A percentile compares a stretch with the other conserved stretches of the same genome.
phyloP scores from a whole-genome alignment of 805 yeast species.

The Nakazawaea ishiwadae region DNA sequence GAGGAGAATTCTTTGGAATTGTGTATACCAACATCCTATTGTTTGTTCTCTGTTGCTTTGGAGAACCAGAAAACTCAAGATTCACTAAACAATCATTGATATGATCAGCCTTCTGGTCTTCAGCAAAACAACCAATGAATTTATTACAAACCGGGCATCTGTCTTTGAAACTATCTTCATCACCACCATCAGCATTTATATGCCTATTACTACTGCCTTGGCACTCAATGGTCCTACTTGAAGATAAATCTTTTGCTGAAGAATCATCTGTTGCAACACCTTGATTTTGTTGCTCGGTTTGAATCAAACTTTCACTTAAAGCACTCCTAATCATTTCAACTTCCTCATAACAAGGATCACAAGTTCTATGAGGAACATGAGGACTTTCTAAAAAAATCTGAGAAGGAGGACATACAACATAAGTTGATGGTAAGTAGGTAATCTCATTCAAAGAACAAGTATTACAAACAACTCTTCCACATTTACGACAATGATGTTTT shows the following conservation, averaged over 20 bases:
- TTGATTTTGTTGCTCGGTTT: neutral
- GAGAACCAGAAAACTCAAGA: slow-evolving; percentile 62
- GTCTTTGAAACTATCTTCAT: slow-evolving; percentile 25
- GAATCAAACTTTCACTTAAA: slow-evolving; percentile 20
- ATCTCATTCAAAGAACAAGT: slow-evolving; percentile 52
- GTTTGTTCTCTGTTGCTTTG: slow-evolving; percentile 47
- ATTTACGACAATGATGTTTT: slow-evolving; percentile 78
- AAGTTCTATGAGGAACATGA: slow-evolving; percentile 62
- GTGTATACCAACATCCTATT: slow-evolving; percentile 86
- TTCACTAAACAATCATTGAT: slow-evolving; percentile 60
- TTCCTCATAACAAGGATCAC: slow-evolving; percentile 68
- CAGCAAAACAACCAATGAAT: slow-evolving; percentile 17
- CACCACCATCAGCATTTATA: slow-evolving; percentile 15
- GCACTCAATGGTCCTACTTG: slow-evolving; percentile 1
- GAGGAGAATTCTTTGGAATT: slow-evolving; percentile 31
- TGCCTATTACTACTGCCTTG: no score
- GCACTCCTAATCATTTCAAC: slow-evolving; percentile 45
- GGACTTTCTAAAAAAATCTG: slow-evolving; percentile 44
- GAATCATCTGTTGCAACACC: slow-evolving; percentile 1
- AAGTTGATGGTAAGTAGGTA: slow-evolving; percentile 54
- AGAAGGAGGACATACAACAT: slow-evolving; percentile 51
- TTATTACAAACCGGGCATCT: slow-evolving; percentile 41
- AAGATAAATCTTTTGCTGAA: slow-evolving; percentile 5
- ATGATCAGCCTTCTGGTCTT: slow-evolving; percentile 54
- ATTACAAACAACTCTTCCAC: slow-evolving; percentile 79